A percentile compares a stretch with the other conserved stretches of the same genome.
Conservation (phyloP, 73 alveolate genomes). For the Paramecium primaurelia region DNA sequence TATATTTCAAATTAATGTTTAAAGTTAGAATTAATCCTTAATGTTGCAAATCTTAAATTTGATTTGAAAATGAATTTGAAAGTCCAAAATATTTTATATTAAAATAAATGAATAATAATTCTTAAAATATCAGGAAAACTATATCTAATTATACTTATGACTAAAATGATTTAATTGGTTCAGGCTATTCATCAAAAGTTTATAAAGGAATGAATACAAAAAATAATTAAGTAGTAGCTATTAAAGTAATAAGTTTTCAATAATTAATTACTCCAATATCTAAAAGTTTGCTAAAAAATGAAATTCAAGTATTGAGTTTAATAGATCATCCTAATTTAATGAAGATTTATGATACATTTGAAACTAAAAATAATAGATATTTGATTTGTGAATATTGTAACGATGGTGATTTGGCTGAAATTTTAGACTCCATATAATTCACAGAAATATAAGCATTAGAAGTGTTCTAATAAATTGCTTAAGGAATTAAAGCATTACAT, state of each 20-base stretch:
- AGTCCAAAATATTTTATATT: not conserved
- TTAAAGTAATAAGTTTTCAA: not conserved
- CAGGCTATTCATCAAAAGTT: constrained; percentile 4
- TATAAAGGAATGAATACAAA: not conserved
- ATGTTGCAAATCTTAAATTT: not conserved
- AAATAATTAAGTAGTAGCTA: not conserved
- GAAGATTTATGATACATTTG: not conserved
- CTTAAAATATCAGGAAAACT: not conserved
- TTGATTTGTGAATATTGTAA: not conserved
- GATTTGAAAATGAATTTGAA: not conserved
- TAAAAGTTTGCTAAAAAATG: not conserved
- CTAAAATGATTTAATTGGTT: not conserved
- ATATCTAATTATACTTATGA: constrained; percentile 18
- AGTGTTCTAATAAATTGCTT: not conserved
- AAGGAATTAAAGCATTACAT: not conserved
- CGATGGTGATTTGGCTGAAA: not conserved
- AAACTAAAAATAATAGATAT: not conserved
- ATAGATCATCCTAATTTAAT: not conserved
- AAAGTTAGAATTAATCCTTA: not conserved
- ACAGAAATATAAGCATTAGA: not conserved
- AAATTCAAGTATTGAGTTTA: not conserved
- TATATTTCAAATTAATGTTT: not conserved
- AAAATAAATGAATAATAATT: not conserved
- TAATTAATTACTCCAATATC: not conserved
- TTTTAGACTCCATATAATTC: not conserved